These are phyloP conservation scores for Tulasnella sp. DNA, from an alignment of 768 basidiomycete genomes.

Conservation along the genomic window DNA sequence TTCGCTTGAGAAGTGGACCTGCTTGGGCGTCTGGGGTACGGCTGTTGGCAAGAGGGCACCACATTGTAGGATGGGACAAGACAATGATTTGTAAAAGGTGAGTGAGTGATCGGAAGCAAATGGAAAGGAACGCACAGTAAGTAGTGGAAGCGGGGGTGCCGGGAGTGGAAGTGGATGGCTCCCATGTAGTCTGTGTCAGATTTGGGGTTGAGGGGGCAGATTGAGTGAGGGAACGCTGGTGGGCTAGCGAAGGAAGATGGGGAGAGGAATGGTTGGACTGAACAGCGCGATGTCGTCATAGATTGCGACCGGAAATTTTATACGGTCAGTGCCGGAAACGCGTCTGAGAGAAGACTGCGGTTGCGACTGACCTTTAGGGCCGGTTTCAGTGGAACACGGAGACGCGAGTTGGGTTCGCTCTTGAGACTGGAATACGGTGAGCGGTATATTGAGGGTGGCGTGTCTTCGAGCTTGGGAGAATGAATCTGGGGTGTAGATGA, in stretches of 20 bases:
- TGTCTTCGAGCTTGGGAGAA: background rate
- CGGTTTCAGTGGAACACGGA: slow-evolving; percentile 8
- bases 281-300: background rate
- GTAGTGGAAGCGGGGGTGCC: background rate
- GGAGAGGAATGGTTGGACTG: slow-evolving; percentile 15
- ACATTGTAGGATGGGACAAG: too few species aligned
- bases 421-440: slow-evolving; percentile 7
- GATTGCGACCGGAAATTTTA: too few species aligned
- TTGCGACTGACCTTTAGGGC: slow-evolving; percentile 12
- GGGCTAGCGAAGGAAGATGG: slow-evolving; percentile 12
- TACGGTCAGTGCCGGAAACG: background rate
- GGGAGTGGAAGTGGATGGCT: background rate
- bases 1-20: slow-evolving; percentile 16
- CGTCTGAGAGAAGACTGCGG: background rate
- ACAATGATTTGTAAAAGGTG: background rate
- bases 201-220: slow-evolving; percentile 14
- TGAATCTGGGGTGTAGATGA: background rate
- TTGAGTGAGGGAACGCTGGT: slow-evolving; percentile 12
- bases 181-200: slow-evolving; percentile 1
- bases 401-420: background rate
- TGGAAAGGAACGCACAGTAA: background rate
- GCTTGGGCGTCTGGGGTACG: slow-evolving; percentile 13
- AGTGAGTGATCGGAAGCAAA: background rate
- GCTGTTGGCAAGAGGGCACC: background rate
- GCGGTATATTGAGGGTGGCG: slow-evolving; percentile 10